Base-by-base conservation (phyloP, 257 asterid species). In the Gardenia jasminoides region DNA sequence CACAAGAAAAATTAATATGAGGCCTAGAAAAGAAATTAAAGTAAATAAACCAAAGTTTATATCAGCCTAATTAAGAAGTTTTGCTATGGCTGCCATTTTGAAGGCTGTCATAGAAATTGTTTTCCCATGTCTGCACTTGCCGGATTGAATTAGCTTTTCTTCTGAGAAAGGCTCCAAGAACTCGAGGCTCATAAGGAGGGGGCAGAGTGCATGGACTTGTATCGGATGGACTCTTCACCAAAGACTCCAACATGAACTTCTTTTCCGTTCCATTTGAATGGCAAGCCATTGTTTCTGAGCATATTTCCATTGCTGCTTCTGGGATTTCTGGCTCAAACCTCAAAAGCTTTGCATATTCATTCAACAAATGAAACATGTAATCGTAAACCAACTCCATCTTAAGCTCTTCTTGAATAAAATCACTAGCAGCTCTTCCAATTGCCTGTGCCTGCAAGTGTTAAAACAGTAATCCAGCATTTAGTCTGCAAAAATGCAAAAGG, bases 351-450 rank as follows among this genome's bases (percentile, higher is more conserved):
- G 90, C 80, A 58, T 89, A 89, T 47, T 87, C 88, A 30, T 80
- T 85, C 74, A 89, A 73, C 9, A 89, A 54, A 86, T 89, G 93
- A 75, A 89, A 86, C 90, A 87, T 89, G 82, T 89, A 89, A 54
- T 89, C 91, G 67, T 89, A 89, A 3, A 89, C 86, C 59, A 74
- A 84, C 41, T 87, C 89, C 93, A 89, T 86, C 84, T 64, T 87
- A 76, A 86, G 39, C 24, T 87, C 92, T 26, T 90, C 80, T 65
- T 79, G 88, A 31, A 90, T 80, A 74, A 87, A 88, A 8, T 41
- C 75, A 77, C 90, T 85, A n/a, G 86, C 92, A 0, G 71, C 74
- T 54, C 62, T 80, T 7, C 93, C 89, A 19, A 89, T 88, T 11
- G 58, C 87, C 78, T 83, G 83, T n/a, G 88, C 93, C 91, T 87